Base-by-base conservation (phyloP, 495 filamentous ascomycete species). In the Achaetomiella virescens region DNA sequence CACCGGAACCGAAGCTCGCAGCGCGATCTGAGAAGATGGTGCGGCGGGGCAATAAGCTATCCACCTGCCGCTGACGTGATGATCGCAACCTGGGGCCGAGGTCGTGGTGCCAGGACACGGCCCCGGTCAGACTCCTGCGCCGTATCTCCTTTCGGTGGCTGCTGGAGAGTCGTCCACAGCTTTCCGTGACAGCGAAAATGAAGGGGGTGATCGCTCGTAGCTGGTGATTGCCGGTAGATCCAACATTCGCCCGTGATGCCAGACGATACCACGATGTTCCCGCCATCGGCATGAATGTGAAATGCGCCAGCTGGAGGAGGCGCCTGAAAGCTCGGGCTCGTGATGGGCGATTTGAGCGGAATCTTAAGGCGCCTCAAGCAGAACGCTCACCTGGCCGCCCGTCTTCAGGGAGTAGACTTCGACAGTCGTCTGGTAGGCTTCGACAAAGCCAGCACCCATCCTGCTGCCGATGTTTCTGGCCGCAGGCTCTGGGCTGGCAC, bases 161-260 rank as follows among this genome's bases (percentile, higher is more conserved):
- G 75, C 63, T 91, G 87, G 20, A 92, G 75, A 20, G 80, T 83
- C 1, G 91, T 95, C 91, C 91, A 96, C 7, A 89, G 73, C 68
- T 96, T 96, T 6, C 86, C 91, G 33, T 91, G 70, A 63, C 80
- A 85, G 48, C 71, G 62, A 69, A 91, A 93, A 27, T 68, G 58
- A n/a, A 67, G 52, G 7, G 66, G 53, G 6, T 61, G 53, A 14
- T 75, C 71, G 61, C 64, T 61, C 27, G 61, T 56, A 27, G 53
- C 40, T 25, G 60, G 58, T 0, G 58, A 54, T 59, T 79, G 74
- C 21, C 72, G 73, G 54, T 87, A 96, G 10, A 95, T 76, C 77
- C 85, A 95, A 8, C 91, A 84, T 68, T 96, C 91, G 10, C 91
- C 91, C 47, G 88, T 95, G 15, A 76, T 75, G 11, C 90, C 89